These are phyloP conservation scores for Benincasa hispida DNA, from an alignment of 306 rosid genomes.

Conservation along the genomic window DNA sequence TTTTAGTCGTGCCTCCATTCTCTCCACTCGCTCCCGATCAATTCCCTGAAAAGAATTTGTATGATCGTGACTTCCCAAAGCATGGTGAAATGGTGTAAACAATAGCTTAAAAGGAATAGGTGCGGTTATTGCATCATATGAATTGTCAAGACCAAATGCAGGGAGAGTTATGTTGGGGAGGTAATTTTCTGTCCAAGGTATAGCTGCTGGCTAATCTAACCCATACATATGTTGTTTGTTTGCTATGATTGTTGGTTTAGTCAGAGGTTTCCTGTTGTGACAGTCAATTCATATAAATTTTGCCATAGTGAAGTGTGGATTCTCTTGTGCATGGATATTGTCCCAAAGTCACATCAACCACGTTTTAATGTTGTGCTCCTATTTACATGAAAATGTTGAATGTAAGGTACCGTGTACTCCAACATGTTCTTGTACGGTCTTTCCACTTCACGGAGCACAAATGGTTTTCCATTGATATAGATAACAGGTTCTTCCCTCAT, in stretches of 20 bases:
- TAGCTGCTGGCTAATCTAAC: background rate
- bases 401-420: conserved; percentile 65
- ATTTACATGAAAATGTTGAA: background rate
- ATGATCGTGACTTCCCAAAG: background rate
- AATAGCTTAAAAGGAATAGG: background rate
- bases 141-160: background rate
- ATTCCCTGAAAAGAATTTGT: conserved; percentile 42
- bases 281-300: background rate
- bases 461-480: conserved; percentile 86
- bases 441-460: conserved; percentile 92
- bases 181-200: background rate
- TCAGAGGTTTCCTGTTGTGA: background rate
- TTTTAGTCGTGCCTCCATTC: conserved; percentile 83
- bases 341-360: background rate
- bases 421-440: conserved; percentile 86
- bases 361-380: background rate
- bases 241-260: background rate
- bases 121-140: background rate
- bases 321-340: background rate
- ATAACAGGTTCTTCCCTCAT: conserved; percentile 97
- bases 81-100: background rate
- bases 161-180: background rate
- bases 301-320: background rate
- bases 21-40: conserved; percentile 78
- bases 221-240: background rate